These are phyloP conservation scores for Akanthomyces lecanii DNA, from an alignment of 2,329 filamentous ascomycete genomes.

Conservation along the genomic window DNA sequence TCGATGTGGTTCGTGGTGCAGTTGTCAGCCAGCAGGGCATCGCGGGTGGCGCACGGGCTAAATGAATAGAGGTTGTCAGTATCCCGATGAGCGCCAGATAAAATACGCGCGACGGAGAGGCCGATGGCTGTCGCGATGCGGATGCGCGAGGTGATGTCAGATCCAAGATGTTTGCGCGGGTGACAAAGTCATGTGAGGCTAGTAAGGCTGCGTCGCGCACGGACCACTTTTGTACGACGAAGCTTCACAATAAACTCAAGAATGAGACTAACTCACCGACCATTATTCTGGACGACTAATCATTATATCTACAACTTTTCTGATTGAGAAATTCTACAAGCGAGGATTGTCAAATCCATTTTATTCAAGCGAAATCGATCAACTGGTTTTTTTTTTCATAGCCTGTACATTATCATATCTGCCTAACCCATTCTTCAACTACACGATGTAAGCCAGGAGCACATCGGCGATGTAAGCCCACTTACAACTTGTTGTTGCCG, in stretches of 20 bases:
- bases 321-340: not conserved
- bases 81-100: not conserved
- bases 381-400: conserved; percentile 6
- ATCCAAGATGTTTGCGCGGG: conserved; percentile 14
- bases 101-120: not conserved
- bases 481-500: conserved; percentile 72
- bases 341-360: not conserved
- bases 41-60: not conserved
- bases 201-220: conserved; percentile 22
- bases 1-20: conserved; percentile 7
- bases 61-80: not conserved
- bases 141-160: conserved; percentile 14
- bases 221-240: conserved; percentile 19
- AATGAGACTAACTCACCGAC: not conserved
- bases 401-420: conserved; percentile 16
- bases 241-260: conserved; percentile 1
- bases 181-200: conserved; percentile 30
- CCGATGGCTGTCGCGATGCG: conserved; percentile 7
- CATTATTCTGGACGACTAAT: not conserved
- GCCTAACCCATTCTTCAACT: conserved; percentile 5
- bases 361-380: conserved; percentile 1
- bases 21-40: conserved; percentile 6
- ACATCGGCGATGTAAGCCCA: conserved; percentile 21
- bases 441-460: conserved; percentile 4
- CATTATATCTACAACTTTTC: not conserved